Percentiles rank a stretch among this genome's conserved stretches.
Conservation (phyloP, 805 yeast genomes). For the Blastobotrys peoriensis region DNA sequence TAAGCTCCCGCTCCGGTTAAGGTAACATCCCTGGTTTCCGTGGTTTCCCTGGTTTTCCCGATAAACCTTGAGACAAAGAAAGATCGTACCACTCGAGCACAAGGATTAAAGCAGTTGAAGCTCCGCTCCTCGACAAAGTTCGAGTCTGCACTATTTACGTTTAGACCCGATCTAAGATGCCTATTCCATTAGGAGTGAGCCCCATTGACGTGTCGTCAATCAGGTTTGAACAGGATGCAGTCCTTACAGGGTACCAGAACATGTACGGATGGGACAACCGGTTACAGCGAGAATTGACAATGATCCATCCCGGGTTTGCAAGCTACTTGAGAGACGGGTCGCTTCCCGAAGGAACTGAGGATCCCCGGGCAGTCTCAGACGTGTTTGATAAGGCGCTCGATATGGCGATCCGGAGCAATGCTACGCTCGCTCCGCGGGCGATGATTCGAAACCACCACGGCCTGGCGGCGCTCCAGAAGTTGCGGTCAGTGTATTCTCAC, state of each 20-base stretch:
- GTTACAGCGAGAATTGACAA: constrained; percentile 2
- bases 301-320: background rate
- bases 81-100: too few relatives aligned
- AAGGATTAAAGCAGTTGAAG: too few relatives aligned
- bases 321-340: constrained; percentile 3
- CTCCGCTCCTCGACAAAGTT: too few relatives aligned
- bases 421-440: constrained; percentile 1
- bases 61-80: too few relatives aligned
- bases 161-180: too few relatives aligned
- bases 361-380: background rate
- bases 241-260: constrained; percentile 3
- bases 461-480: background rate
- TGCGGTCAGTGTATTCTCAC: background rate
- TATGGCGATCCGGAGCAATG: background rate
- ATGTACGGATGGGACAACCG: constrained; percentile 3
- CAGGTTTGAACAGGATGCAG: constrained; percentile 1
- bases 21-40: too few relatives aligned
- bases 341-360: background rate
- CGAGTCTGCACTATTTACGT: too few relatives aligned
- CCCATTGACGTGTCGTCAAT: background rate
- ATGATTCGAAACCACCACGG: constrained; percentile 6
- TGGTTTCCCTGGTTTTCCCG: too few relatives aligned
- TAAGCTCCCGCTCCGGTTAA: too few relatives aligned
- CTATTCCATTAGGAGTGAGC: too few relatives aligned
- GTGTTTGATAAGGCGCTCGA: constrained; percentile 1